Base-by-base conservation (phyloP, 495 filamentous ascomycete genomes). In the Gamarada debralockiae region DNA sequence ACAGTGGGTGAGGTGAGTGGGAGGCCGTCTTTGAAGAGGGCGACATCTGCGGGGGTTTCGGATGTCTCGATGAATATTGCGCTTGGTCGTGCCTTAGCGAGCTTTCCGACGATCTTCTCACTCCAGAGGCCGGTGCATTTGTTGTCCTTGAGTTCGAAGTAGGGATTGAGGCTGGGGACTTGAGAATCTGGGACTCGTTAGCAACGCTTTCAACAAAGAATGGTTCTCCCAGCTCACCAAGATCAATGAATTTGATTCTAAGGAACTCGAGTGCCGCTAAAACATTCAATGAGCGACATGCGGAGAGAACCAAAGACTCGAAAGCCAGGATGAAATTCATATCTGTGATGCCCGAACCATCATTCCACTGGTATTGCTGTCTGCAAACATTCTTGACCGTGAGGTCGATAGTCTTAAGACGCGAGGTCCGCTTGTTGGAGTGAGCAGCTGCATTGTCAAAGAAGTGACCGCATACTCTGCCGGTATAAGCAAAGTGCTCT, bases 321-420 rank as follows among this genome's bases (percentile, higher is more conserved):
- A 89, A 89, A 0, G 78, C 76, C 7, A 70, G 57, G 56, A 87
- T 85, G 59, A 89, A 89, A 40, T 74, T 69, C 69, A 82, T 76
- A 56, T 85, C 81, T 7, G 79, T 82, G 56, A 87, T 83, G 2
- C 84, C 81, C 1, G 81, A 81, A 3, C 79, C 79, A 57, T 86
- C 82, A 56, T 76, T 74, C 68, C 70, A 77, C 37, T 74, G 63
- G 14, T 63, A 62, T 31, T 72, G 70, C 37, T 78, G 71, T 17
- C 80, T 75, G 58, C 85, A 89, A 66, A 80, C 81, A 45, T 84
- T 85, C 69, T 85, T 85, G 53, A 89, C 81, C 0, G 79, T 77
- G 10, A 89, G 61, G 56, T 89, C 85, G 3, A 89, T 71, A 17
- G 81, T 81, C 61, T 77, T 80, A 31, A 87, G 76, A 7, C 76